Evolutionary conservation across 164 flowering plant species (phyloP).

Genomic region (Liquidambar formosana): DNA sequence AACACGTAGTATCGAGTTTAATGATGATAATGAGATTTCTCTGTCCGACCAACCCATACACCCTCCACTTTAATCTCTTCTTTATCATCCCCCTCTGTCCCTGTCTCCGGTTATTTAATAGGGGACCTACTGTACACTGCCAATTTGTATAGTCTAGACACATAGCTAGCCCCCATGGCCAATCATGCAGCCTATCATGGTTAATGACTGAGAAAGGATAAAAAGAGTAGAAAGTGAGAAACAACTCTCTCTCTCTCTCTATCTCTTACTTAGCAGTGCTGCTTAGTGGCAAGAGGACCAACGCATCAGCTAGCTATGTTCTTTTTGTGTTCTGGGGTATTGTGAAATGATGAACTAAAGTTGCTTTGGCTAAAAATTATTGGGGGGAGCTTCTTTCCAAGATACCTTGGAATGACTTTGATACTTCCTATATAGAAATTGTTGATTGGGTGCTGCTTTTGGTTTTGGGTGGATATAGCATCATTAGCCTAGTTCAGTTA

Average conservation of each 20-base stretch:
- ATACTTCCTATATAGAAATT: too few species aligned
- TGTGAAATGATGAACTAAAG: not conserved
- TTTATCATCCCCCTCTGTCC: not conserved
- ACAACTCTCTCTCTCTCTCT: too few species aligned
- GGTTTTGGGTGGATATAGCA: too few species aligned
- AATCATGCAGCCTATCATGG: constrained; percentile 1
- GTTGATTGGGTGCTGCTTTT: too few species aligned
- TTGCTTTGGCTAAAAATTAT: not conserved
- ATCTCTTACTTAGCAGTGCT: not conserved
- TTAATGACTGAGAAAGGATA: too few species aligned
- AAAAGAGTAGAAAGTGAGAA: not conserved
- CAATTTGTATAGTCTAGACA: not conserved
- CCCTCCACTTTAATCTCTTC: constrained; percentile 8
- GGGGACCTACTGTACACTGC: not conserved
- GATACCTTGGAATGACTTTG: too few species aligned
- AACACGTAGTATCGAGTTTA: constrained; percentile 20
- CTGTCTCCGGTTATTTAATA: not conserved
- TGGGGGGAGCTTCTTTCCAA: too few species aligned
- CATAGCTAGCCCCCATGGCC: not conserved
- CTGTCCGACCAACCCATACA: constrained; percentile 21
- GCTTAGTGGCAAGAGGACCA: not conserved
- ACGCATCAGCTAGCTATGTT: too few species aligned
- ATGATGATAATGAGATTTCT: constrained; percentile 25
- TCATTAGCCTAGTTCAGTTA: too few species aligned
- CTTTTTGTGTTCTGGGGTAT: too few species aligned